These are phyloP conservation scores for Ilex asprella DNA, from an alignment of 257 asterid species.

Conservation along the genomic window DNA sequence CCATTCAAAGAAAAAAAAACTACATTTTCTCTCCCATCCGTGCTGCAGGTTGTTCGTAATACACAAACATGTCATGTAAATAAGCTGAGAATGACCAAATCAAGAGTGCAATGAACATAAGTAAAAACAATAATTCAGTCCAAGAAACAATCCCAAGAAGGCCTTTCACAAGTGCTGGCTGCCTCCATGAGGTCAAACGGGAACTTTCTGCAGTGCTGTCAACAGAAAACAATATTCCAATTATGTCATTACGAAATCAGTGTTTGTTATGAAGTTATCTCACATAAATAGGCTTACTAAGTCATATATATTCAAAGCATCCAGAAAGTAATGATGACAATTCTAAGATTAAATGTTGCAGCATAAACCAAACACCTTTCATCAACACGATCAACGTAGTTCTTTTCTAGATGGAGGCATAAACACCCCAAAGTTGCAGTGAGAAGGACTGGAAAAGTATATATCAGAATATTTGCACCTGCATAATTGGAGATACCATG, in stretches of 20 bases:
- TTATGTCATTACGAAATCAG: not conserved
- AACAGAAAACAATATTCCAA: not conserved
- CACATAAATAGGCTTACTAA: too few species aligned
- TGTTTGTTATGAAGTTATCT: too few species aligned
- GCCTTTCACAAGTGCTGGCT: conserved; percentile 25
- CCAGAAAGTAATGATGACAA: too few species aligned
- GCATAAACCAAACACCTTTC: conserved; percentile 9
- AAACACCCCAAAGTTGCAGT: conserved; percentile 38
- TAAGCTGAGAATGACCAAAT: conserved; percentile 53
- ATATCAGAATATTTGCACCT: conserved; percentile 34
- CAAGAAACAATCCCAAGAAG: conserved; percentile 42
- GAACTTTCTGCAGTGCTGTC: conserved; percentile 15
- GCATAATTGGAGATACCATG: not conserved
- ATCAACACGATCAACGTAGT: conserved; percentile 9
- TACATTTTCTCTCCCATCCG: not conserved
- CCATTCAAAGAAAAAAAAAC: not conserved
- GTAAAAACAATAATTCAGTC: conserved; percentile 34
- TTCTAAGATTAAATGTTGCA: too few species aligned
- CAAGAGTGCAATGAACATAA: conserved; percentile 43
- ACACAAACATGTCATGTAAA: conserved; percentile 26
- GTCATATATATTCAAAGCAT: too few species aligned
- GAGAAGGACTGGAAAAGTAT: conserved; percentile 26
- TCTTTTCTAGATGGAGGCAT: conserved; percentile 31
- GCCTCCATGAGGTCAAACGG: conserved; percentile 20
- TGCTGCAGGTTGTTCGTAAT: not conserved